phyloP scores from a whole-genome alignment of 176 grass and related monocot species.

The Aegilops speltoides region DNA sequence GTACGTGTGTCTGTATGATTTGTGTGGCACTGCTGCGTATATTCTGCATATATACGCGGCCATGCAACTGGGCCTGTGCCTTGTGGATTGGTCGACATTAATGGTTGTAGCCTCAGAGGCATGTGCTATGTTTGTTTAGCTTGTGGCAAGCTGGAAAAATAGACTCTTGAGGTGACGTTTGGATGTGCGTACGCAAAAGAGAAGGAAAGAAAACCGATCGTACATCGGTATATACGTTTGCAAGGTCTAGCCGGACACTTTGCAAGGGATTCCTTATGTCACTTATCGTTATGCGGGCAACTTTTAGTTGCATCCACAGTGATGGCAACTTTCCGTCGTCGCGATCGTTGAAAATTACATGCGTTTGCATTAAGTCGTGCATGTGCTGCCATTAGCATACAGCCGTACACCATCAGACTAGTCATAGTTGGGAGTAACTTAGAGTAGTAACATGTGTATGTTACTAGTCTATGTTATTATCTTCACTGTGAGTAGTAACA shows the following conservation, averaged over 20 bases:
- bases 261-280: conserved; percentile 22
- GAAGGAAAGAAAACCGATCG: background rate
- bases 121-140: background rate
- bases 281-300: conserved; percentile 26
- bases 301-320: background rate
- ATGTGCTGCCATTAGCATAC: background rate
- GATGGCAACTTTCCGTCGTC: background rate
- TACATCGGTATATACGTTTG: background rate
- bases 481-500: too few relatives aligned
- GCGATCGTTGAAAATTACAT: background rate
- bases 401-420: background rate
- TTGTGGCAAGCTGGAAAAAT: conserved; percentile 42
- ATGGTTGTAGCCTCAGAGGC: conserved; percentile 29
- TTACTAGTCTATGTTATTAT: too few relatives aligned
- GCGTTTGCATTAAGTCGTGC: background rate
- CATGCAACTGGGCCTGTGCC: background rate
- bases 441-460: too few relatives aligned
- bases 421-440: too few relatives aligned
- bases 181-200: background rate
- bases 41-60: background rate
- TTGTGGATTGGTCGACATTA: conserved; percentile 14
- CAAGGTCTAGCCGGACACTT: background rate
- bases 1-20: background rate
- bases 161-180: conserved; percentile 1
- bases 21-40: background rate